phyloP scores from a whole-genome alignment of 2,329 filamentous ascomycete genomes.

The Pseudovirgaria hyperparasitica region DNA sequence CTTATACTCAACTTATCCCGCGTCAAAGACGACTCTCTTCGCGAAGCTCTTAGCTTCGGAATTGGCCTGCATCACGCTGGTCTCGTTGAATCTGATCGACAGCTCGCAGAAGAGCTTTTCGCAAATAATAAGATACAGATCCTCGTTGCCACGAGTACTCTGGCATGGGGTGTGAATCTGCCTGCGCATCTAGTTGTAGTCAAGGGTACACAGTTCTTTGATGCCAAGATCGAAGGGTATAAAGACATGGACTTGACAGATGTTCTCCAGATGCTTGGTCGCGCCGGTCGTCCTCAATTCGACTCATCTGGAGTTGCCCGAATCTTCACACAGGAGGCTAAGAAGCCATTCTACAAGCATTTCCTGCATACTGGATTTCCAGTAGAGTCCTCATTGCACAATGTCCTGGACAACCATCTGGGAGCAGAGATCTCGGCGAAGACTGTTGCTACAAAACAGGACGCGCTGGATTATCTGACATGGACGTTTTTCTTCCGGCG shows the following conservation, averaged over 20 bases:
- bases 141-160: constrained; percentile 84
- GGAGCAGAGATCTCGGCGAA: constrained; percentile 88
- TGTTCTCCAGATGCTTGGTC: constrained; percentile 93
- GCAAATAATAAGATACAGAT: constrained; percentile 98
- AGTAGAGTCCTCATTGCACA: constrained; percentile 91
- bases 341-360: constrained; percentile 99
- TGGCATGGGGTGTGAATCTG: constrained; percentile 96
- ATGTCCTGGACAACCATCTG: constrained; percentile 92
- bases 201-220: constrained; percentile 96
- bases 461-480: constrained; percentile 91
- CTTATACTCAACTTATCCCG: constrained; percentile 74
- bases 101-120: constrained; percentile 86
- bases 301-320: constrained; percentile 90
- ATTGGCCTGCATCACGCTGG: constrained; percentile 96
- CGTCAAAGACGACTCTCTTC: constrained; percentile 85
- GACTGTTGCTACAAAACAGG: constrained; percentile 87
- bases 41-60: constrained; percentile 91
- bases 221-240: constrained; percentile 94
- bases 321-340: constrained; percentile 93
- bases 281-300: constrained; percentile 91
- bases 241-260: constrained; percentile 98
- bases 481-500: constrained; percentile 99
- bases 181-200: constrained; percentile 95
- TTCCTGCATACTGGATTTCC: constrained; percentile 97
- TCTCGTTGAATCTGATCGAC: constrained; percentile 86